These are phyloP conservation scores for Hericium alpestre DNA, from an alignment of 768 basidiomycete species.

Conservation along the genomic window DNA sequence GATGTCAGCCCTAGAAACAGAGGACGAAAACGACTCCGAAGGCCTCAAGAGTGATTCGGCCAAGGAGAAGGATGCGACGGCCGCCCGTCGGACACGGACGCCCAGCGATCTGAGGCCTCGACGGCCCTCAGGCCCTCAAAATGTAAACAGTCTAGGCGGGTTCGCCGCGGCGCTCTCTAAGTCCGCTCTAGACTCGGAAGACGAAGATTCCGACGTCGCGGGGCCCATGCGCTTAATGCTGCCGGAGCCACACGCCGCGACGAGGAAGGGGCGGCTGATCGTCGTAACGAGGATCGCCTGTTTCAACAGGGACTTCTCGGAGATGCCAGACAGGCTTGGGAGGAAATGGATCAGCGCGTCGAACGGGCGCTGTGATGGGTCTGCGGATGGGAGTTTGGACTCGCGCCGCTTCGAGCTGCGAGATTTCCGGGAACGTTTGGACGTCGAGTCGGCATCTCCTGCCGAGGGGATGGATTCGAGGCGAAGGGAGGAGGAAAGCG, in stretches of 20 bases:
- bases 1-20: constrained; percentile 21
- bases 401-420: neutral
- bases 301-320: constrained; percentile 26
- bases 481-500: neutral
- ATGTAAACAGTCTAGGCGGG: neutral
- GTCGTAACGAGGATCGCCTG: constrained; percentile 31
- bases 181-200: neutral
- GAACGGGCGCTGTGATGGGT: constrained; percentile 26
- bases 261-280: constrained; percentile 22
- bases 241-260: neutral
- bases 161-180: neutral
- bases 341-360: constrained; percentile 30
- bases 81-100: neutral
- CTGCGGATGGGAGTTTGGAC: constrained; percentile 14
- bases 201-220: neutral
- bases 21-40: constrained; percentile 15
- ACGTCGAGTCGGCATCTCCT: neutral
- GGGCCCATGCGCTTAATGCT: neutral
- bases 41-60: constrained; percentile 14
- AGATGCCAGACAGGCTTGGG: constrained; percentile 14
- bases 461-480: neutral
- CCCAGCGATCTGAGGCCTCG: neutral
- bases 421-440: neutral
- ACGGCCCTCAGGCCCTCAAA: neutral
- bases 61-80: neutral